Percentiles rank a stretch among this genome's conserved stretches.
These are phyloP conservation scores for Candida qinlingensis DNA, from an alignment of 805 yeast species.

Conservation along the genomic window DNA sequence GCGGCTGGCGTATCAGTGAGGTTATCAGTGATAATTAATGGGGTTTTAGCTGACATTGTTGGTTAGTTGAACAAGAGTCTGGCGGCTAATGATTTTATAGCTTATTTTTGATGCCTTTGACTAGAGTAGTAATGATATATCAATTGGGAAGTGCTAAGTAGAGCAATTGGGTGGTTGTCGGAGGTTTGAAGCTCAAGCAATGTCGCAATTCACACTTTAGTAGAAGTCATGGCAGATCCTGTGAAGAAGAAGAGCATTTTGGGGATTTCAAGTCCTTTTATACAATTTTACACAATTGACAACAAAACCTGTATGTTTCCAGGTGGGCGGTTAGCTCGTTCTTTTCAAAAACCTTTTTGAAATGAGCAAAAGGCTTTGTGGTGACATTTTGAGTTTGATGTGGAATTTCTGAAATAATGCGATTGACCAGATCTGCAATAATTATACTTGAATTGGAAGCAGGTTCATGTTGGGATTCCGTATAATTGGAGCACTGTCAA, in stretches of 20 bases:
- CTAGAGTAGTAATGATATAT: neutral
- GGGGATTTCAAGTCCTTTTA: conserved; percentile 2
- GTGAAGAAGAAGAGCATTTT: neutral
- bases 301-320: neutral
- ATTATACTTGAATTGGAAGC: too few species aligned
- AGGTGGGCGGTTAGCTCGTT: neutral
- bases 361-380: neutral
- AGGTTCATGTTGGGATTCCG: too few species aligned
- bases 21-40: conserved; percentile 6
- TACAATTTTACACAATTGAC: neutral
- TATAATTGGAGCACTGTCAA: too few species aligned
- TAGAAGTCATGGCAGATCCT: neutral
- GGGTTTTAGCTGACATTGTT: conserved; percentile 9
- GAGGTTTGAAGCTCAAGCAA: neutral
- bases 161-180: too few species aligned
- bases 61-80: neutral
- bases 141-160: neutral
- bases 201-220: too few species aligned
- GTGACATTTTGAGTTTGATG: neutral
- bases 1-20: neutral
- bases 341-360: neutral
- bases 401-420: neutral
- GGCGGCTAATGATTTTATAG: conserved; percentile 8
- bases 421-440: too few species aligned
- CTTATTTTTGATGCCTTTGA: neutral